These are phyloP conservation scores for Penicillium robsamsonii DNA, from an alignment of 495 filamentous ascomycete species.

Conservation along the genomic window DNA sequence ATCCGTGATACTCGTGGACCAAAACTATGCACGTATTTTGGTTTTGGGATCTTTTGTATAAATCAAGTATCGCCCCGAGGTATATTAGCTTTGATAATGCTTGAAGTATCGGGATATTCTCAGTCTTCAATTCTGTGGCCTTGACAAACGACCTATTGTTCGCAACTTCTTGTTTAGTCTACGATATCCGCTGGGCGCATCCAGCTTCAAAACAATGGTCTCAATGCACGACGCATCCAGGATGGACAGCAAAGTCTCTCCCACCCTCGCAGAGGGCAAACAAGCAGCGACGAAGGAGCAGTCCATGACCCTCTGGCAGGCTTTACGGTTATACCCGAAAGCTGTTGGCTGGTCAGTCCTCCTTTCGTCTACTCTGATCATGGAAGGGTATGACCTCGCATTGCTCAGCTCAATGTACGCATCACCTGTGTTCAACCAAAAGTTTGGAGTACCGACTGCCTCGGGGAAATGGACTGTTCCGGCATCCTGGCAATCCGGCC, in stretches of 20 bases:
- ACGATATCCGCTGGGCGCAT: not conserved
- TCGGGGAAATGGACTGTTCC: slow-evolving; percentile 41
- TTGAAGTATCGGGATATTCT: not conserved
- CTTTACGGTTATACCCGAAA: slow-evolving; percentile 44
- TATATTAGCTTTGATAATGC: slow-evolving; percentile 1
- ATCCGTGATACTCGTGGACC: slow-evolving; percentile 5
- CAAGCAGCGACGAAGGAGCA: slow-evolving; percentile 24
- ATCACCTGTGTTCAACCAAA: slow-evolving; percentile 35
- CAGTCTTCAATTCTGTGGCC: not conserved
- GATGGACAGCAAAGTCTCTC: slow-evolving; percentile 3
- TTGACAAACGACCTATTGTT: not conserved
- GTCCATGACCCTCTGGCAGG: slow-evolving; percentile 27
- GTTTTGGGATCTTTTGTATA: not conserved
- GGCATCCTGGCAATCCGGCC: slow-evolving; percentile 62
- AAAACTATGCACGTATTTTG: not conserved
- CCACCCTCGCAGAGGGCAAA: slow-evolving; percentile 9
- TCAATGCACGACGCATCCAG: not conserved
- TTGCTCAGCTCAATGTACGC: slow-evolving; percentile 42
- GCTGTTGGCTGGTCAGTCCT: slow-evolving; percentile 48
- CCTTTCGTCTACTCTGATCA: slow-evolving; percentile 44
- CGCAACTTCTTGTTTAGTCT: not conserved
- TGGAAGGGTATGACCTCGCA: slow-evolving; percentile 51
- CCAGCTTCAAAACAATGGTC: not conserved
- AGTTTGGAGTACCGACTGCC: slow-evolving; percentile 30
- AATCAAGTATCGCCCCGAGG: not conserved